phyloP scores from a whole-genome alignment of 345 rosid genomes.

The Erysimum cheiranthoides region DNA sequence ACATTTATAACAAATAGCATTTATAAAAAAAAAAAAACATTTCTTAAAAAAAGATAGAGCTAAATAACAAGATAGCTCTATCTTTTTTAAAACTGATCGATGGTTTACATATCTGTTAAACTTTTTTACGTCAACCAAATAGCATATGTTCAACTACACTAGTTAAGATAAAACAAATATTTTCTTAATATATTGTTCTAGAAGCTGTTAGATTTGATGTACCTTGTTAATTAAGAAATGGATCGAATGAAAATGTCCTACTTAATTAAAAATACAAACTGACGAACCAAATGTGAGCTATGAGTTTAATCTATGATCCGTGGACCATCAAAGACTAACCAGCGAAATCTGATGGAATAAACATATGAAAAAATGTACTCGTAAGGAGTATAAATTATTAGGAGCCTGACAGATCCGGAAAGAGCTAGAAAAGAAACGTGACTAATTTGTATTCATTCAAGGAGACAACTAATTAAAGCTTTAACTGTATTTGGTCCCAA shows the following conservation, averaged over 20 bases:
- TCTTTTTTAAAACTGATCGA: neutral
- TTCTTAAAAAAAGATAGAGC: no score
- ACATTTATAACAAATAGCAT: no score
- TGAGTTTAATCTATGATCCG: neutral
- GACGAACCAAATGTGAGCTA: neutral
- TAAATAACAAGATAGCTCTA: no score
- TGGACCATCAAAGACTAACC: conserved; percentile 19
- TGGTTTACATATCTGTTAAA: neutral
- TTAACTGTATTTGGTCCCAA: conserved; percentile 13
- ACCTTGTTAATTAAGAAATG: neutral
- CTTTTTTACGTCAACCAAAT: neutral
- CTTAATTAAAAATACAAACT: neutral
- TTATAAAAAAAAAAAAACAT: no score
- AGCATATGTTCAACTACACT: neutral
- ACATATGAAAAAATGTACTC: neutral
- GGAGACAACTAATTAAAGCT: conserved; percentile 41
- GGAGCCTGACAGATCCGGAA: conserved; percentile 44
- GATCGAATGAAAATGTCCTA: neutral
- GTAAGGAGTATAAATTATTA: neutral
- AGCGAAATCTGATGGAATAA: conserved; percentile 22
- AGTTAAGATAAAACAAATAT: neutral
- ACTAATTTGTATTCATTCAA: conserved; percentile 36
- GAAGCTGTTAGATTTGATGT: neutral
- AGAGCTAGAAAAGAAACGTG: conserved; percentile 45
- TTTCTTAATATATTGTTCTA: neutral